phyloP scores from a whole-genome alignment of 169 alveolate species.

The Neospora caninum region DNA sequence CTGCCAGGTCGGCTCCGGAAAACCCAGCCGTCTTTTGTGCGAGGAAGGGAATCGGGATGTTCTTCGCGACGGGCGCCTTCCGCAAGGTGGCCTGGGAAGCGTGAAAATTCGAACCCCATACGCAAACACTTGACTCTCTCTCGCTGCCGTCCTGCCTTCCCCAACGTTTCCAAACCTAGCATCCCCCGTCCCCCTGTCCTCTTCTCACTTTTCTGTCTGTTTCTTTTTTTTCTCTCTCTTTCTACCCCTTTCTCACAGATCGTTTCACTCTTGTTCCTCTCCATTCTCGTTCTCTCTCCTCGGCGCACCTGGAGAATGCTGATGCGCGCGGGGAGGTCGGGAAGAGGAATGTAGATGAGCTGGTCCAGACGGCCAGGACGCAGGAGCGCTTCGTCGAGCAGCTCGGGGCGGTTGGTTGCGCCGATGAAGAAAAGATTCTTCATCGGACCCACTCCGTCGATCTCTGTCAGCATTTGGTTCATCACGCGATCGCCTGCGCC shows the following conservation, averaged over 20 bases:
- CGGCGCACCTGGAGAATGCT: slow-evolving; percentile 88
- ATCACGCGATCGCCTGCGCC: slow-evolving; percentile 99
- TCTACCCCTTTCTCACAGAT: slow-evolving; percentile 72
- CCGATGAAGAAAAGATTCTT: slow-evolving; percentile 99
- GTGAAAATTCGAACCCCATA: not conserved
- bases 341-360: slow-evolving; percentile 99
- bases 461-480: slow-evolving; percentile 99
- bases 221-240: not conserved
- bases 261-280: slow-evolving; percentile 47
- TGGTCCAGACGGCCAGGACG: slow-evolving; percentile 99
- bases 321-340: slow-evolving; percentile 97
- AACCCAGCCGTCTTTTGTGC: slow-evolving; percentile 99
- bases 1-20: slow-evolving; percentile 99
- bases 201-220: not conserved
- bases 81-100: slow-evolving; percentile 89
- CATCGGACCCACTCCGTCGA: slow-evolving; percentile 99
- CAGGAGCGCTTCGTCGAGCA: slow-evolving; percentile 98
- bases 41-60: slow-evolving; percentile 96
- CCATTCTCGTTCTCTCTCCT: not conserved
- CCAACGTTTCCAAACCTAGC: too few species aligned
- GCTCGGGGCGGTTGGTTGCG: slow-evolving; percentile 99
- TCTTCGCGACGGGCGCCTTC: slow-evolving; percentile 97
- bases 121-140: slow-evolving; percentile 55
- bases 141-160: too few species aligned
- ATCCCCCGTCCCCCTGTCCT: too few species aligned